Conservation (phyloP, 2,329 filamentous ascomycete genomes). For the Gnomoniopsis sp. region DNA sequence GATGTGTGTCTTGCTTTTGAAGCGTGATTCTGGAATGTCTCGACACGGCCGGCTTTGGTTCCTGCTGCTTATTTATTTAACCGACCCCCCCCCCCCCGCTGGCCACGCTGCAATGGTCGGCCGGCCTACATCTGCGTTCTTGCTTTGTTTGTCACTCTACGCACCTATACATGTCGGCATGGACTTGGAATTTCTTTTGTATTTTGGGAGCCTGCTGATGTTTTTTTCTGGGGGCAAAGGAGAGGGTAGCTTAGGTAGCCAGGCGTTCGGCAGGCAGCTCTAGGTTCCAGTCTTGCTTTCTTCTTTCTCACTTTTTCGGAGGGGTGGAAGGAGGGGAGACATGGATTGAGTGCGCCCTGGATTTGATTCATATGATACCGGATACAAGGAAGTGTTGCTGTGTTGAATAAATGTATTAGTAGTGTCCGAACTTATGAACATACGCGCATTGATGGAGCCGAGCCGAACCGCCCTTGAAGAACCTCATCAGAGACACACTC, state of each 20-base stretch:
- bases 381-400: no score
- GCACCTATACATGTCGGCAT: neutral
- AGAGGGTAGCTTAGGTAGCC: neutral
- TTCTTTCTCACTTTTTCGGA: neutral
- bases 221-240: neutral
- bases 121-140: neutral
- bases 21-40: neutral
- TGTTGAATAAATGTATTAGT: no score
- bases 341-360: no score
- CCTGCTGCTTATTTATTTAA: neutral
- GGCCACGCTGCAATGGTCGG: neutral
- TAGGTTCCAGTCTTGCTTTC: neutral
- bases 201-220: neutral
- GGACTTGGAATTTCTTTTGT: neutral
- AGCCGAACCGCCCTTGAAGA: no score
- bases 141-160: neutral
- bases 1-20: neutral
- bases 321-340: no score
- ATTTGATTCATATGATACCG: no score
- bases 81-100: no score
- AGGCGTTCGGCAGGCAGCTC: neutral
- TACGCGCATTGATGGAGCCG: no score
- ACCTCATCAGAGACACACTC: no score
- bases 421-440: no score
- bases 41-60: neutral